Percentiles rank a stretch among this genome's conserved stretches.
phyloP scores from a whole-genome alignment of 176 grass and related monocot species.

The Carex myosuroides region DNA sequence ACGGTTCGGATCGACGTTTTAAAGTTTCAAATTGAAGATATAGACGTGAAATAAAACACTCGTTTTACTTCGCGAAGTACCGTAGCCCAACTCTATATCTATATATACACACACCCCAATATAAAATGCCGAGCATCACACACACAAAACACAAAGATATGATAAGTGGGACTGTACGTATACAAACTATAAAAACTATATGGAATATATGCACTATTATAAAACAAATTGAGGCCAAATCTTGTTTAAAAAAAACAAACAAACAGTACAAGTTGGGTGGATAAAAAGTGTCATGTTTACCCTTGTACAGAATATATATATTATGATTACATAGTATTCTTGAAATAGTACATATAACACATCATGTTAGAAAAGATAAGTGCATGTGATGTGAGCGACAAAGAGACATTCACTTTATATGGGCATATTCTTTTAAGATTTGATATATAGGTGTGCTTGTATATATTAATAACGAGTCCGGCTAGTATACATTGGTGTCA shows the following conservation, averaged over 20 bases:
- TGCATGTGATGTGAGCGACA: slow-evolving; percentile 28
- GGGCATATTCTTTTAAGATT: slow-evolving; percentile 46
- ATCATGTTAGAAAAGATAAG: slow-evolving; percentile 8
- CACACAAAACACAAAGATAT: neutral
- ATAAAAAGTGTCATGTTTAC: neutral
- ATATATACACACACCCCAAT: too few relatives aligned
- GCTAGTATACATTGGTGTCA: too few relatives aligned
- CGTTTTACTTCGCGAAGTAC: too few relatives aligned
- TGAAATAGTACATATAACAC: slow-evolving; percentile 27
- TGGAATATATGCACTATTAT: neutral
- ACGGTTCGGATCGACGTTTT: too few relatives aligned
- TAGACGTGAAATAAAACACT: too few relatives aligned
- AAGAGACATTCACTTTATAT: slow-evolving; percentile 45
- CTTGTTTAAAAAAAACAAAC: neutral
- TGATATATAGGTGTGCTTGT: slow-evolving; percentile 5
- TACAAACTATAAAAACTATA: neutral
- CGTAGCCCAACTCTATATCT: neutral
- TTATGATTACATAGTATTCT: slow-evolving; percentile 27
- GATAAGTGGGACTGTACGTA: neutral
- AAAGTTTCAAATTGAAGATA: too few relatives aligned
- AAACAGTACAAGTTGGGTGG: neutral
- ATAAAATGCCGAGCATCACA: neutral
- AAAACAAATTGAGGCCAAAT: neutral
- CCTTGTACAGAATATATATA: neutral
- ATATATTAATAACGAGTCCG: slow-evolving; percentile 5